Conservation (phyloP, 306 rosid genomes). For the Cajanus cajan region DNA sequence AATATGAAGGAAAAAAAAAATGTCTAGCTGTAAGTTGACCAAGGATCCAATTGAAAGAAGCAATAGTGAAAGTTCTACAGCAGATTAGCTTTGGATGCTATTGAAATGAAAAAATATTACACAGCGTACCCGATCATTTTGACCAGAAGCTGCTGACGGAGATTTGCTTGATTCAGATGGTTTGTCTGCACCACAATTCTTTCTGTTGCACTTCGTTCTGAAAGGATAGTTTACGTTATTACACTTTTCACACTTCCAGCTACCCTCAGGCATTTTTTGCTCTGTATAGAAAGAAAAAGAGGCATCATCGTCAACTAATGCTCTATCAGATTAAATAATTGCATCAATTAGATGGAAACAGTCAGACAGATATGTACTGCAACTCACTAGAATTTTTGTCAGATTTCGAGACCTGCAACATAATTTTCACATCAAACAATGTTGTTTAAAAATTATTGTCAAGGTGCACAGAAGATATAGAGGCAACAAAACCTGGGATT, state of each 20-base stretch:
- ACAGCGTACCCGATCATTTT: conserved; percentile 88
- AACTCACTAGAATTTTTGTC: conserved; percentile 90
- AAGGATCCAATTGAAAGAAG: conserved; percentile 25
- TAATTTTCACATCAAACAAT: conserved; percentile 31
- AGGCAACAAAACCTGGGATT: conserved; percentile 73
- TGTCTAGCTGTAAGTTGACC: neutral
- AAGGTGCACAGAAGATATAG: neutral
- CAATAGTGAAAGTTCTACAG: neutral
- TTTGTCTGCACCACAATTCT: conserved; percentile 97
- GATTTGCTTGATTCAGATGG: conserved; percentile 72
- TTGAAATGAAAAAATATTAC: conserved; percentile 35
- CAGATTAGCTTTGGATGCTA: neutral
- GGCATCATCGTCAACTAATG: conserved; percentile 25
- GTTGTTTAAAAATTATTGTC: neutral
- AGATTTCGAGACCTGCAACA: conserved; percentile 65
- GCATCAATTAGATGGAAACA: neutral
- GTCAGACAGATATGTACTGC: neutral
- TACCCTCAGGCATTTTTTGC: conserved; percentile 97
- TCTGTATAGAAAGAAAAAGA: conserved; percentile 47
- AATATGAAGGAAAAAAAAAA: conserved; percentile 30
- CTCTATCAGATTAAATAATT: conserved; percentile 12
- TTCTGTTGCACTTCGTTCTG: conserved; percentile 97
- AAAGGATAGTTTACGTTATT: conserved; percentile 94
- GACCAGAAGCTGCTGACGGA: conserved; percentile 67
- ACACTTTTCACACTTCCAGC: conserved; percentile 99